Evolutionary conservation across 2,329 filamentous ascomycete species (phyloP).

Genomic region (Calonectria naviculata): DNA sequence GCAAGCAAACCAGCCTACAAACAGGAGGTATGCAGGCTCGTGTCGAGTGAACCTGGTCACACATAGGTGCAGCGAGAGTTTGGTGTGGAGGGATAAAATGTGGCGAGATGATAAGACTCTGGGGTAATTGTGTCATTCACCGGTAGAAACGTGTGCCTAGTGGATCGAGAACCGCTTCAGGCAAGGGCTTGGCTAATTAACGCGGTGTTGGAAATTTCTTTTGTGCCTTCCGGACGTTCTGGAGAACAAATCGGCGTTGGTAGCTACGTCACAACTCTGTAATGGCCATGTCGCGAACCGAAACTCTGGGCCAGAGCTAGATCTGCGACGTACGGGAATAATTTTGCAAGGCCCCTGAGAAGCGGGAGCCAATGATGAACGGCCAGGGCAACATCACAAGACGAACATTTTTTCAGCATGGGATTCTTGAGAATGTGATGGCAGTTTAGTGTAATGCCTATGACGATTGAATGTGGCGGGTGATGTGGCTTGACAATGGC

Average conservation of each 20-base stretch:
- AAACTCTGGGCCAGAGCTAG: not conserved
- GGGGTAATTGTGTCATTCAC: not conserved
- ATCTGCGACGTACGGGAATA: conserved; percentile 15
- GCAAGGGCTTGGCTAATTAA: not conserved
- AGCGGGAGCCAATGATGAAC: conserved; percentile 18
- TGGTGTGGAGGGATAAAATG: conserved; percentile 20
- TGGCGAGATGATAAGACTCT: not conserved
- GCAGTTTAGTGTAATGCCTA: conserved; percentile 23
- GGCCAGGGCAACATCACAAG: not conserved
- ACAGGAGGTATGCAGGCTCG: too few species aligned
- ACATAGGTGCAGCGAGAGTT: not conserved
- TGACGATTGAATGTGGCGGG: not conserved
- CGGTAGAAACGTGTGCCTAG: not conserved
- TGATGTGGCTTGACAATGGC: conserved; percentile 25
- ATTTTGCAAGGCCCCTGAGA: conserved; percentile 13
- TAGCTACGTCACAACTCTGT: conserved; percentile 19
- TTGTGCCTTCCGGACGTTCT: not conserved
- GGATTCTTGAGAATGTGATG: conserved; percentile 28
- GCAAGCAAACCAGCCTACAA: not conserved
- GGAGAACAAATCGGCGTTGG: not conserved
- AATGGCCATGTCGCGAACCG: conserved; percentile 22
- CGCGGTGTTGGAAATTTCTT: not conserved
- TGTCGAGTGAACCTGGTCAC: not conserved
- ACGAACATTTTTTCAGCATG: conserved; percentile 18
- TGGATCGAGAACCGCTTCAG: not conserved